Evolutionary conservation across 129 eudicot species (phyloP).

Genomic region (Cynara cardunculus): DNA sequence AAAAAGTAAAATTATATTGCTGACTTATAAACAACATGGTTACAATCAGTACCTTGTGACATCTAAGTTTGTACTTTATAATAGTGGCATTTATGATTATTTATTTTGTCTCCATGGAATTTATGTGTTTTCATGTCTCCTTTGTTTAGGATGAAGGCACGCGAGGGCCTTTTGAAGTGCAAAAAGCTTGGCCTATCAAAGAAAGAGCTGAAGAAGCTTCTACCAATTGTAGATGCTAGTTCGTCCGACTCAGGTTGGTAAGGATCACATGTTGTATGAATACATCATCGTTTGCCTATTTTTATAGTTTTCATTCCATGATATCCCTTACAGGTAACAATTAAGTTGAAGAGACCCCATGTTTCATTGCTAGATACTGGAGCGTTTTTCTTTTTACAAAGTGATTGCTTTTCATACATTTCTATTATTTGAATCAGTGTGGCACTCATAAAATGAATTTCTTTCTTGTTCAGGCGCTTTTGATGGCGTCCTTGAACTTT

Average conservation of each 20-base stretch:
- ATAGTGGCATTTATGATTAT: background rate
- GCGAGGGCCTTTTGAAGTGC: conserved; percentile 96
- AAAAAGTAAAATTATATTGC: background rate
- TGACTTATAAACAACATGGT: background rate
- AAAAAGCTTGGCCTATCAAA: conserved; percentile 91
- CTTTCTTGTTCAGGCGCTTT: conserved; percentile 59
- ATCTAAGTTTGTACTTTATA: background rate
- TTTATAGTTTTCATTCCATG: background rate
- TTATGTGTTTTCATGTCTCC: background rate
- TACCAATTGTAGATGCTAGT: conserved; percentile 98
- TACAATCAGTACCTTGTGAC: background rate
- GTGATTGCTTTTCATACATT: background rate
- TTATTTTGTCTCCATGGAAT: too few relatives aligned
- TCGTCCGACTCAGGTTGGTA: conserved; percentile 92
- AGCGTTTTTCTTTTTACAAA: too few relatives aligned
- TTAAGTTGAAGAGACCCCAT: background rate
- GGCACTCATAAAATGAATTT: background rate
- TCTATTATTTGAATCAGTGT: background rate
- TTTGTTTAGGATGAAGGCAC: conserved; percentile 87
- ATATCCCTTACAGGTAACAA: background rate
- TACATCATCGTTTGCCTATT: background rate
- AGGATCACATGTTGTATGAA: background rate
- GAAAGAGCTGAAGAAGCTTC: conserved; percentile 92
- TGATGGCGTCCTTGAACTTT: conserved; percentile 95
- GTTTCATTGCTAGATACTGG: too few relatives aligned